Evolutionary conservation across 225 moss, liverwort and hornwort species (phyloP).

Genomic region (Bryum argenteum): DNA sequence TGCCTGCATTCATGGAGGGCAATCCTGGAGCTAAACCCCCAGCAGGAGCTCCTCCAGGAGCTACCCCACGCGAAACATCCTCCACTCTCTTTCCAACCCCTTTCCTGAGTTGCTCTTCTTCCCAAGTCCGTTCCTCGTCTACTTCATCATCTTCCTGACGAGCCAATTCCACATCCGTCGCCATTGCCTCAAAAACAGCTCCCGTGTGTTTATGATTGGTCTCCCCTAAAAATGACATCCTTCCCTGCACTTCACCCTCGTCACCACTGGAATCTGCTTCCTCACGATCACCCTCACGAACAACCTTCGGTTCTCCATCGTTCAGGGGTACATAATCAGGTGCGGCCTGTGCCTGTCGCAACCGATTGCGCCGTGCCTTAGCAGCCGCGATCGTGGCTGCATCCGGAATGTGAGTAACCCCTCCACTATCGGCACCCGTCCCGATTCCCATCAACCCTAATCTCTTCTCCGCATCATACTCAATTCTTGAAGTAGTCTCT

Average conservation of each 20-base stretch:
- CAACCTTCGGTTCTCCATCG: constrained; percentile 71
- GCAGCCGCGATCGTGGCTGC: constrained; percentile 98
- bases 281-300: constrained; percentile 60
- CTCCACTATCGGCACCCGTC: constrained; percentile 81
- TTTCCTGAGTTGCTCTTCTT: constrained; percentile 95
- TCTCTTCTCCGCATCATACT: constrained; percentile 89
- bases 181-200: constrained; percentile 78
- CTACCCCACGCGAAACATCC: constrained; percentile 54
- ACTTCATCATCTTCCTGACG: constrained; percentile 89
- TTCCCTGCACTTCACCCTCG: constrained; percentile 86
- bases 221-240: constrained; percentile 89
- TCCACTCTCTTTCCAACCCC: constrained; percentile 95
- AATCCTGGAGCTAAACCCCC: constrained; percentile 41
- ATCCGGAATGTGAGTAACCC: constrained; percentile 94
- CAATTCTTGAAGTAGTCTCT: constrained; percentile 48
- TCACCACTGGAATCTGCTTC: constrained; percentile 91
- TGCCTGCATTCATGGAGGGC: constrained; percentile 46
- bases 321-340: constrained; percentile 91
- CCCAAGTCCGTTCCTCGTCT: constrained; percentile 94
- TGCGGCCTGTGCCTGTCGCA: constrained; percentile 90
- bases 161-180: constrained; percentile 59
- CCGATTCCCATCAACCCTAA: constrained; percentile 98
- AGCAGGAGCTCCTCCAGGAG: constrained; percentile 34
- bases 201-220: constrained; percentile 61
- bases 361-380: constrained; percentile 86